Base-by-base conservation (phyloP, 1,284 basidiomycete species). In the Cronartium quercuum region DNA sequence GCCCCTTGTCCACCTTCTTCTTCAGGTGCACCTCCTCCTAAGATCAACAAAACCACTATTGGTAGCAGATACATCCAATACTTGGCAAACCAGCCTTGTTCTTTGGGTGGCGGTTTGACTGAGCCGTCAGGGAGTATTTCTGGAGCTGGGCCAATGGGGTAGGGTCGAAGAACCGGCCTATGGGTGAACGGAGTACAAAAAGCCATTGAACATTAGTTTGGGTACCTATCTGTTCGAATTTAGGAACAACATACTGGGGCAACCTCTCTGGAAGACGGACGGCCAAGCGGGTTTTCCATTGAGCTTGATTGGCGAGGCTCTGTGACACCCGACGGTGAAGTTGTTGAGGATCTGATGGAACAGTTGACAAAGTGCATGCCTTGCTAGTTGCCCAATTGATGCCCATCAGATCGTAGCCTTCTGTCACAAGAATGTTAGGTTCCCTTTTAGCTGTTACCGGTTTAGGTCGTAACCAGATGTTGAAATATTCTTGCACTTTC, bases 31-130 rank as follows among this genome's bases (percentile, higher is more conserved):
- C 55, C 64, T n/a, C 71, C 64, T 24, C 71, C 71, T 64, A 83
- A 71, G 60, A 81, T 76, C 15, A 77, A 76, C 37, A 80, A 77
- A 73, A 89, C 82, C 18, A 92, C 82, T 38, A 86, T 82, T 2
- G 87, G 85, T 40, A 85, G 83, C 65, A 91, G 86, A 79, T 92
- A 91, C 82, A 93, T 83, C 91, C 92, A 93, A 82, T 94, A 93
- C 82, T 93, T 94, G 18, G 69, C 69, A 1, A 73, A 29, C 69
- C 69, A 73, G 12, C 69, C 63, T 60, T 73, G 62, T 38, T 73
- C 62, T 9, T 34, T 34, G 2, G 35, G n/a, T 15, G 63, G 62
- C 3, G 61, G 47, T 60, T 73, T 73, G n/a, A 66, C 15, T 1
- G 62, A 55, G 1, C 69, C 69, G 35, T 73, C 69, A 38, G 69